Percentiles rank a stretch among this genome's conserved stretches.
Evolutionary conservation across 2,329 filamentous ascomycete genomes (phyloP).

Genomic region (Bertia moriformis): DNA sequence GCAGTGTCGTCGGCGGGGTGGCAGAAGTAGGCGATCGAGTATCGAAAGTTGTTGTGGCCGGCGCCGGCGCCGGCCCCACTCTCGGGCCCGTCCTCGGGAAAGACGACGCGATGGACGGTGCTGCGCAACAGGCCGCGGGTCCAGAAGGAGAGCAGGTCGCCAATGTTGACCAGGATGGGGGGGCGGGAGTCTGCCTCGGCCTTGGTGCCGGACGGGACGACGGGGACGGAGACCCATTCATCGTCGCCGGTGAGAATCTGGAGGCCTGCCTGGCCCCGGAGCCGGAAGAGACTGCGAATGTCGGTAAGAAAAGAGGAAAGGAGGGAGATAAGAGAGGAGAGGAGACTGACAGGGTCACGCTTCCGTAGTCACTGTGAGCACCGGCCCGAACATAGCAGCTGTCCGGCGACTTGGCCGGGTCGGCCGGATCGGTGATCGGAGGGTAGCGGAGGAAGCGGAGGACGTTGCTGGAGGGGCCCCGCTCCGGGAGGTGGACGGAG

Average conservation of each 20-base stretch:
- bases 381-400: constrained; percentile 84
- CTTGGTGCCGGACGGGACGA: constrained; percentile 46
- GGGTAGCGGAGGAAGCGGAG: constrained; percentile 65
- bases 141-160: constrained; percentile 67
- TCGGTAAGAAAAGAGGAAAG: constrained; percentile 7
- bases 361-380: constrained; percentile 79
- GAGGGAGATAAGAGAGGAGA: background rate
- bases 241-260: constrained; percentile 55
- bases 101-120: constrained; percentile 79
- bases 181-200: constrained; percentile 41
- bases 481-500: constrained; percentile 27
- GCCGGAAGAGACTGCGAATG: constrained; percentile 75
- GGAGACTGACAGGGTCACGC: constrained; percentile 41
- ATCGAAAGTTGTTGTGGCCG: too few relatives aligned
- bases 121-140: constrained; percentile 75
- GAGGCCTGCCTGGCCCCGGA: constrained; percentile 70
- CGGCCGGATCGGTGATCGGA: constrained; percentile 25
- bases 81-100: constrained; percentile 33
- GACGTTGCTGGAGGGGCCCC: constrained; percentile 37
- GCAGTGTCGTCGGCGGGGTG: constrained; percentile 40
- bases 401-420: too few relatives aligned
- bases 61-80: constrained; percentile 28
- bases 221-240: constrained; percentile 49
- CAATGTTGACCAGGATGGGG: constrained; percentile 71
- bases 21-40: constrained; percentile 57